Evolutionary conservation across 305 asterid species (phyloP).

Genomic region (Solanum hybrid): DNA sequence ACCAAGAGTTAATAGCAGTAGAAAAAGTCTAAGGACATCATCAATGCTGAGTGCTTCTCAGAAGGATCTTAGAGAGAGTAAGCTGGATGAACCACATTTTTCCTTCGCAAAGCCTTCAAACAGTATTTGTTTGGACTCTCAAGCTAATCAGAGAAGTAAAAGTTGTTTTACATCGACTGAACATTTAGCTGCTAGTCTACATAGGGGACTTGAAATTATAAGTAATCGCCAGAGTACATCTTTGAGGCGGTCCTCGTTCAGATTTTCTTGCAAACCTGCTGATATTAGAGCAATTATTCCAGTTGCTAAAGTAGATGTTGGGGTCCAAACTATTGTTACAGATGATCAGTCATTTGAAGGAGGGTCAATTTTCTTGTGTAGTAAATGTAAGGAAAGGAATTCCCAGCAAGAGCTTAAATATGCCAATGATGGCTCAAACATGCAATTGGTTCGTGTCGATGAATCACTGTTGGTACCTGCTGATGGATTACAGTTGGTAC

Average conservation of each 20-base stretch:
- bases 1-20: conserved; percentile 54
- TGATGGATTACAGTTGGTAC: conserved; percentile 29
- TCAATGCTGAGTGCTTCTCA: conserved; percentile 49
- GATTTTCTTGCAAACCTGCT: conserved; percentile 57
- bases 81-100: conserved; percentile 23
- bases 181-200: conserved; percentile 76
- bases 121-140: conserved; percentile 38
- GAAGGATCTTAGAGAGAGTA: conserved; percentile 23
- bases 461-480: conserved; percentile 71
- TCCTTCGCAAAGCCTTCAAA: conserved; percentile 46
- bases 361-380: conserved; percentile 35
- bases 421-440: conserved; percentile 35
- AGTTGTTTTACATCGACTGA: conserved; percentile 56
- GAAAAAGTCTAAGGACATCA: conserved; percentile 82
- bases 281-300: conserved; percentile 50
- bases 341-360: conserved; percentile 26
- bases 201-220: conserved; percentile 79
- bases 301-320: conserved; percentile 67
- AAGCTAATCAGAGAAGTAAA: conserved; percentile 32
- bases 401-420: conserved; percentile 31
- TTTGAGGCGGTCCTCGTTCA: conserved; percentile 60
- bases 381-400: conserved; percentile 52
- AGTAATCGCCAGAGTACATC: conserved; percentile 57
- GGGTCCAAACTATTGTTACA: conserved; percentile 57
- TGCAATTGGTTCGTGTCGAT: conserved; percentile 77